Evolutionary conservation across 352 stramenopile species (phyloP), one percentile per base, ranked within the genome.

Genomic region (Pythium monospermum): DNA sequence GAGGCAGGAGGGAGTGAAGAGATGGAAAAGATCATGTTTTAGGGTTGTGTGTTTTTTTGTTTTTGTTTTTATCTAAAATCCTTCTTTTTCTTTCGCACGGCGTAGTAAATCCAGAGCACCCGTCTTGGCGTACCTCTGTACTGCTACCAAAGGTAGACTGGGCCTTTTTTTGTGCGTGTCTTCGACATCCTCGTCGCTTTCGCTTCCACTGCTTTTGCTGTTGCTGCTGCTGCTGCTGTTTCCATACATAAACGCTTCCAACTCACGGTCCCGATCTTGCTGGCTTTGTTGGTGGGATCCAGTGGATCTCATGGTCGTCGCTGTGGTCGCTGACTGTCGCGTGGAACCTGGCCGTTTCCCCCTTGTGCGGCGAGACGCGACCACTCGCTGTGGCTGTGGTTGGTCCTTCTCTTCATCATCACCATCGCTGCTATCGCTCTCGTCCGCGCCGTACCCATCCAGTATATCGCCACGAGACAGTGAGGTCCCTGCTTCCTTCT

Each of bases 1-100:
- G 30, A 30, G 3, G 15, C 15, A 2, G 12, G 13, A 11, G 18
- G 26, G 40, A 25, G 40, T 35, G 40, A 47, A 35, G 35, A 26
- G 40, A 3, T 49, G 27, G 23, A 40, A 39, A 11, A 18, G n/a
- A 49, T 18, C 18, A 25, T n/a, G n/a, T n/a, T n/a, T n/a, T n/a
- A n/a, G n/a, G n/a, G n/a, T n/a, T n/a, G n/a, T n/a, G n/a, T n/a
- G n/a, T n/a, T n/a, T n/a, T n/a, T n/a, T n/a, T n/a, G n/a, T n/a
- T n/a, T n/a, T n/a, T n/a, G n/a, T n/a, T n/a, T n/a, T n/a, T n/a
- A 31, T 35, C 60, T 33, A 86, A 66, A 87, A 86, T 44, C 78
- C 62, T 70, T 88, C 76, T 35, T 85, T 85, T 41, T 87, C 78
- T 54, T 91, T 91, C 6, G 78, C 77, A 38, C 71, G 57, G 16